These are phyloP conservation scores for Suillus americanus DNA, from an alignment of 768 basidiomycete species.

Conservation along the genomic window DNA sequence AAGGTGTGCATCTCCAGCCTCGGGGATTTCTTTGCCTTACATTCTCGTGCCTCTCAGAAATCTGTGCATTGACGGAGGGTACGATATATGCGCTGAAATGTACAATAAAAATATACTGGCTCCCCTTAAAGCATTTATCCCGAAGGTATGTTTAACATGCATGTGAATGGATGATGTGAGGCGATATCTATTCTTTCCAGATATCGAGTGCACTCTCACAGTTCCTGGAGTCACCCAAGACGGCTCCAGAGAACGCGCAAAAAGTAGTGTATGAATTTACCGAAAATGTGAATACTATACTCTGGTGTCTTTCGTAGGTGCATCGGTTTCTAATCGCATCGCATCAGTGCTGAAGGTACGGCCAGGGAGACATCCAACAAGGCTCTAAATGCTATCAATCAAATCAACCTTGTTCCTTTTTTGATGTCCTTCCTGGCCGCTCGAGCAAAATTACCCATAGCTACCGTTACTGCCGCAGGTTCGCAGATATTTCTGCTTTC, in stretches of 20 bases:
- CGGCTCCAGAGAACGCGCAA: slow-evolving; percentile 66
- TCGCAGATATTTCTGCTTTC: slow-evolving; percentile 14
- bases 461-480: slow-evolving; percentile 84
- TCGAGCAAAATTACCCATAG: slow-evolving; percentile 63
- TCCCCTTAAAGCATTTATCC: slow-evolving; percentile 71
- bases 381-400: slow-evolving; percentile 84
- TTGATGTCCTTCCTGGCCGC: slow-evolving; percentile 86
- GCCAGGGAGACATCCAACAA: slow-evolving; percentile 90
- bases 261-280: slow-evolving; percentile 84
- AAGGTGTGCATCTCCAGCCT: slow-evolving; percentile 45
- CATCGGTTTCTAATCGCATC: slow-evolving; percentile 1
- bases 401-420: slow-evolving; percentile 75
- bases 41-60: slow-evolving; percentile 53
- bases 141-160: slow-evolving; percentile 53
- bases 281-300: slow-evolving; percentile 87
- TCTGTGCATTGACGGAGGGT: slow-evolving; percentile 91
- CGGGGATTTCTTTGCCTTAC: slow-evolving; percentile 10
- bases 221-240: slow-evolving; percentile 58
- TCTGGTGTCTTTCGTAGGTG: slow-evolving; percentile 95
- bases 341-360: slow-evolving; percentile 19
- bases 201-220: slow-evolving; percentile 72
- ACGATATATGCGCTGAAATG: slow-evolving; percentile 95
- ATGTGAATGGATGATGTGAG: neutral
- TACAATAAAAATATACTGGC: slow-evolving; percentile 92
- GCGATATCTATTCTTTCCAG: slow-evolving; percentile 36